Percentiles rank a stretch among this genome's conserved stretches.
phyloP scores from a whole-genome alignment of 495 filamentous ascomycete species.

The Aspergillus incahuasiensis region DNA sequence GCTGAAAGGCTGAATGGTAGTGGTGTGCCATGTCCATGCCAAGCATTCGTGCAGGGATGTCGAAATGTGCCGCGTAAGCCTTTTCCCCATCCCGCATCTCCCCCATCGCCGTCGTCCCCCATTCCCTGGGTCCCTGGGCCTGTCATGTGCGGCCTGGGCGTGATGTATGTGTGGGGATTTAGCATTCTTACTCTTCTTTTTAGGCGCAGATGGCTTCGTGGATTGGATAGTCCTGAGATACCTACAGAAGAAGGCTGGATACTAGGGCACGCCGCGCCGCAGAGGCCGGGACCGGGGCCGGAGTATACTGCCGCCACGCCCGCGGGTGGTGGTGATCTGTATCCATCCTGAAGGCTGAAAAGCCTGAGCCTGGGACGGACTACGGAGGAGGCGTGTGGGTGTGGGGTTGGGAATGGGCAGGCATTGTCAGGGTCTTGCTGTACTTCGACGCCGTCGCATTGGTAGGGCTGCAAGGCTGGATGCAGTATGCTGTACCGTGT shows the following conservation, averaged over 20 bases:
- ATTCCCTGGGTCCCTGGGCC: too few relatives aligned
- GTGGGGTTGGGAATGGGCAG: neutral
- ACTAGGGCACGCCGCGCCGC: too few relatives aligned
- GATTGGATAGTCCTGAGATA: too few relatives aligned
- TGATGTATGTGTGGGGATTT: constrained; percentile 15
- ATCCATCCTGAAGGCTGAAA: neutral
- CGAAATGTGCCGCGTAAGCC: constrained; percentile 26
- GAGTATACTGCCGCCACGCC: neutral
- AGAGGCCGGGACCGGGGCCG: too few relatives aligned
- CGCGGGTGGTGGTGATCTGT: too few relatives aligned
- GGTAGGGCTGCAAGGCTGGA: neutral
- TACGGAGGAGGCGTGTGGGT: neutral
- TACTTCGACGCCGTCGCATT: neutral
- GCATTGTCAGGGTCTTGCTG: constrained; percentile 4
- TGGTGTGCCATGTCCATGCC: too few relatives aligned
- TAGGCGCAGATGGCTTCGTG: too few relatives aligned
- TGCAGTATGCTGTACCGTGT: too few relatives aligned
- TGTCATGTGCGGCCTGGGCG: constrained; percentile 26
- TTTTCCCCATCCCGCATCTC: constrained; percentile 16
- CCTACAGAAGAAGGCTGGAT: too few relatives aligned
- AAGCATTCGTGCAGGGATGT: constrained; percentile 19
- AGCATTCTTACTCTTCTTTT: neutral
- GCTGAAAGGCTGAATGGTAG: too few relatives aligned
- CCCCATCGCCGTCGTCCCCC: too few relatives aligned
- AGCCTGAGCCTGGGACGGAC: neutral